phyloP scores from a whole-genome alignment of 164 flowering plant genomes.

The Tetrastigma voinierianum region DNA sequence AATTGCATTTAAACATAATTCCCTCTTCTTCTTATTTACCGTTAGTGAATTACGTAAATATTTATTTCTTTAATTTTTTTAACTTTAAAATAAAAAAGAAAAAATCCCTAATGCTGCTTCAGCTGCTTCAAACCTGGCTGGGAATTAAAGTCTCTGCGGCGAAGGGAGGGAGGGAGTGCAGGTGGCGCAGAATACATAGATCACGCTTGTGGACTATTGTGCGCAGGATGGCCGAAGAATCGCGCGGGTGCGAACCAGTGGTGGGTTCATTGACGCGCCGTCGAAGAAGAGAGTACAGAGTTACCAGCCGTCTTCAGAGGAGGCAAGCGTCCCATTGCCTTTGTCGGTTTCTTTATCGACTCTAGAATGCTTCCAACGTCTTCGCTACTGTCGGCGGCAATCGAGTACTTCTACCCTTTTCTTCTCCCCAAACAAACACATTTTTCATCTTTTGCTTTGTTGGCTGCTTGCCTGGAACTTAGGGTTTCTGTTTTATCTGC shows the following conservation, averaged over 20 bases:
- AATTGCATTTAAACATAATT: too few relatives aligned
- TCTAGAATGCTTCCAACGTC: conserved; percentile 81
- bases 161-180: too few relatives aligned
- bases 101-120: too few relatives aligned
- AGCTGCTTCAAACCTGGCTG: too few relatives aligned
- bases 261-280: conserved; percentile 62
- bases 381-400: conserved; percentile 95
- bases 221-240: conserved; percentile 47
- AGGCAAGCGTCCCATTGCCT: conserved; percentile 89
- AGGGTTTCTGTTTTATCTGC: too few relatives aligned
- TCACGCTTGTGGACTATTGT: too few relatives aligned
- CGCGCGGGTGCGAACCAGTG: conserved; percentile 67
- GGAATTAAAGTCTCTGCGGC: too few relatives aligned
- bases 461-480: background rate
- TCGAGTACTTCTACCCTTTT: conserved; percentile 39
- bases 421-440: background rate
- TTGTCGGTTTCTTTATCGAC: conserved; percentile 91
- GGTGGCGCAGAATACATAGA: too few relatives aligned
- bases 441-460: background rate
- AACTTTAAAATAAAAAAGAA: too few relatives aligned
- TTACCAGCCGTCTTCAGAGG: conserved; percentile 83
- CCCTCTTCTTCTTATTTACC: too few relatives aligned
- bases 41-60: too few relatives aligned
- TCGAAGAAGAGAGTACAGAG: conserved; percentile 79
- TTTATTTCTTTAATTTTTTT: too few relatives aligned